A percentile compares a stretch with the other conserved stretches of the same genome.
Evolutionary conservation across 768 basidiomycete species (phyloP).

Genomic region (Russula lepida): DNA sequence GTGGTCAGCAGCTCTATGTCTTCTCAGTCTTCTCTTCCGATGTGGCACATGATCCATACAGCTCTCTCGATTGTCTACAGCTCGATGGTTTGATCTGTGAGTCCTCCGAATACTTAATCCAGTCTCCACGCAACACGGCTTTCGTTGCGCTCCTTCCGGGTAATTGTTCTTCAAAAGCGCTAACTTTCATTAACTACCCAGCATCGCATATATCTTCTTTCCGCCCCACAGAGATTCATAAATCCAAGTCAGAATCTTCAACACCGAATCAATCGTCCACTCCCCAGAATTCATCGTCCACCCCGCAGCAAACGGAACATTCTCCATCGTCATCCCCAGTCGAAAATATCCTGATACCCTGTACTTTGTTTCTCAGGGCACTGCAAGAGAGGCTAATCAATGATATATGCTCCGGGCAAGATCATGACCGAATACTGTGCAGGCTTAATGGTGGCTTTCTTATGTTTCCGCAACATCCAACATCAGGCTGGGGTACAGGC

Average conservation of each 20-base stretch:
- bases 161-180: neutral
- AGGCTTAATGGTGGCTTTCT: constrained; percentile 58
- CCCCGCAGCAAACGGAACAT: constrained; percentile 12
- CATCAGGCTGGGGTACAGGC: constrained; percentile 54
- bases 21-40: constrained; percentile 42
- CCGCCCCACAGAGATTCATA: constrained; percentile 42
- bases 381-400: constrained; percentile 47
- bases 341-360: constrained; percentile 34
- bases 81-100: constrained; percentile 47
- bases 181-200: constrained; percentile 23
- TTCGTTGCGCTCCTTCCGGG: neutral
- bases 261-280: constrained; percentile 33
- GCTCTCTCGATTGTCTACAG: constrained; percentile 31
- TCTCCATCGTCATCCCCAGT: constrained; percentile 34
- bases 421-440: constrained; percentile 32
- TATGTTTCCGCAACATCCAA: constrained; percentile 36
- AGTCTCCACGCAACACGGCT: neutral
- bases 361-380: constrained; percentile 50
- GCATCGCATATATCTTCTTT: constrained; percentile 39
- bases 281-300: constrained; percentile 24
- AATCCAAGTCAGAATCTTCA: constrained; percentile 40
- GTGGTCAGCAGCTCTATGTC: constrained; percentile 44
- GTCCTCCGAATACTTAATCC: constrained; percentile 24
- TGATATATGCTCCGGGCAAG: constrained; percentile 32
- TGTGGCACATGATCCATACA: constrained; percentile 26